A percentile compares a stretch with the other conserved stretches of the same genome.
phyloP scores from a whole-genome alignment of 73 alveolate species.

The Paramecium sexaurelia region DNA sequence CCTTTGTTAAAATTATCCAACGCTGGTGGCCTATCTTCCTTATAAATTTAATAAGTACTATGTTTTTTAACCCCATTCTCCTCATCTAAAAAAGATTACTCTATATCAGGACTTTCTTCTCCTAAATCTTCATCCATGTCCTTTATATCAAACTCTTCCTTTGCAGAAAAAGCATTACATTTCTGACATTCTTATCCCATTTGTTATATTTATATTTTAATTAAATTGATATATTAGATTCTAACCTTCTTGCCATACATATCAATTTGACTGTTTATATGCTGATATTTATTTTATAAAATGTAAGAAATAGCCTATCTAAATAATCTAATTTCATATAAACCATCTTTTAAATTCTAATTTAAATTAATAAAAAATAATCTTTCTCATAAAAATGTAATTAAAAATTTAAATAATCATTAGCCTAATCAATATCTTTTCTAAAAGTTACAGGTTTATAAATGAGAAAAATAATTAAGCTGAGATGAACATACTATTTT shows the following conservation, averaged over 20 bases:
- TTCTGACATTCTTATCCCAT: not conserved
- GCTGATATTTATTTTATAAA: too few relatives aligned
- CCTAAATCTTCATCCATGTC: not conserved
- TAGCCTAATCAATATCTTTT: constrained; percentile 5
- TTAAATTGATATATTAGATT: not conserved
- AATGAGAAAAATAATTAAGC: not conserved
- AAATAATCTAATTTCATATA: too few relatives aligned
- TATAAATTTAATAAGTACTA: not conserved
- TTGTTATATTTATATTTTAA: not conserved
- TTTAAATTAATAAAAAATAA: not conserved
- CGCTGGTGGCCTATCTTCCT: not conserved
- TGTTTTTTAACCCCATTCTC: not conserved
- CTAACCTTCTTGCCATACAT: not conserved
- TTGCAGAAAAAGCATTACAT: not conserved
- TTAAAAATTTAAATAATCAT: not conserved
- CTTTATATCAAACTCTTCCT: not conserved
- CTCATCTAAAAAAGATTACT: not conserved
- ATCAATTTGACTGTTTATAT: not conserved
- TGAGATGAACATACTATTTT: not conserved
- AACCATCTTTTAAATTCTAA: not conserved
- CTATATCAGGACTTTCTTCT: constrained; percentile 20
- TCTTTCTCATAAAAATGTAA: not conserved
- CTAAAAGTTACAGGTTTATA: not conserved
- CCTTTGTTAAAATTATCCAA: not conserved
- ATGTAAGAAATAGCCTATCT: too few relatives aligned